These are phyloP conservation scores for Sarocladium brachiariae DNA, from an alignment of 2,329 filamentous ascomycete genomes.

Conservation along the genomic window DNA sequence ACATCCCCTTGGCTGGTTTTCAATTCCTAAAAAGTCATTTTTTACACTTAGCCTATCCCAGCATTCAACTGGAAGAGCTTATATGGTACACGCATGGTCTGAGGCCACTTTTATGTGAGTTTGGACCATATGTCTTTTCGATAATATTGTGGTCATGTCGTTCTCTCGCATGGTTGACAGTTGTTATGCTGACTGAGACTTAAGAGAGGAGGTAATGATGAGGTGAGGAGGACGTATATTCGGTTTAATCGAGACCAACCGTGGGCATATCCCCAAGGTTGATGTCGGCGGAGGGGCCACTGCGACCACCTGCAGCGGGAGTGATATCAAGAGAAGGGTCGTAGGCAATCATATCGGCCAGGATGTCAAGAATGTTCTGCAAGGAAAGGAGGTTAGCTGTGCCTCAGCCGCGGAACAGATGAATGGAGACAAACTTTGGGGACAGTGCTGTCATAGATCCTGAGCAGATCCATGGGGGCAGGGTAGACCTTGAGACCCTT, in stretches of 20 bases:
- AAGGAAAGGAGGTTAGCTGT: slow-evolving; percentile 2
- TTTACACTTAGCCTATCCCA: slow-evolving; percentile 35
- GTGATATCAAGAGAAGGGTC: slow-evolving; percentile 67
- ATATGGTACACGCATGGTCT: slow-evolving; percentile 31
- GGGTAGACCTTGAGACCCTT: slow-evolving; percentile 98
- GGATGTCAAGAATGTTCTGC: slow-evolving; percentile 84
- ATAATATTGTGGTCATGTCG: neutral
- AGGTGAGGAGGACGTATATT: neutral
- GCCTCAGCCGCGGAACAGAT: neutral
- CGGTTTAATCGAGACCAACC: slow-evolving; percentile 48
- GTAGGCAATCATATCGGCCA: slow-evolving; percentile 96
- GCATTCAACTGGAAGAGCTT: slow-evolving; percentile 26
- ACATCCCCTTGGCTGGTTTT: slow-evolving; percentile 15
- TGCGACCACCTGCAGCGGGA: slow-evolving; percentile 23
- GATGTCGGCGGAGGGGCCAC: slow-evolving; percentile 27
- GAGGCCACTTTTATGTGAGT: neutral
- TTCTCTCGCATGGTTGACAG: slow-evolving; percentile 17
- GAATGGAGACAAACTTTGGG: slow-evolving; percentile 62
- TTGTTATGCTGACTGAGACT: slow-evolving; percentile 5
- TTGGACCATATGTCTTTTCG: neutral
- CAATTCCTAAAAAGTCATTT: slow-evolving; percentile 19
- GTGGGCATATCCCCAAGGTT: slow-evolving; percentile 42
- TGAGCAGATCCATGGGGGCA: slow-evolving; percentile 83
- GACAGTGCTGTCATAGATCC: slow-evolving; percentile 97
- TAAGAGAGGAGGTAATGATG: neutral